Percentiles rank a stretch among this genome's conserved stretches.
Conservation (phyloP, 495 filamentous ascomycete genomes). For the Penicillium cosmopolitanum region DNA sequence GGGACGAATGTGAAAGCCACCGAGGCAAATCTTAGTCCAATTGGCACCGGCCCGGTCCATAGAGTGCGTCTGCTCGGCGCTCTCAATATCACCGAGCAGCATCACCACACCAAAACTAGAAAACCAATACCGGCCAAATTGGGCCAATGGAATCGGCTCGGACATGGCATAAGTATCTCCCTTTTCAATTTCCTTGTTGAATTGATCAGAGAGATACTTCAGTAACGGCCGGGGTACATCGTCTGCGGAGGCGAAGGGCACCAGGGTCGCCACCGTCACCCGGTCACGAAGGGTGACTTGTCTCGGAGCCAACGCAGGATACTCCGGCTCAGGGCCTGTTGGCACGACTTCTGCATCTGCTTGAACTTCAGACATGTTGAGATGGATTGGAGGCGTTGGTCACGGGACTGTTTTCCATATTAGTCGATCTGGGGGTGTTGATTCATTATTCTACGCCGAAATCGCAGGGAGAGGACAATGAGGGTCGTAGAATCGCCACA, state of each 20-base stretch:
- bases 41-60: constrained; percentile 64
- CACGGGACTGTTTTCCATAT: constrained; percentile 48
- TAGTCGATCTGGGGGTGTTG: constrained; percentile 25
- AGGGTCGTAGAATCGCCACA: neutral
- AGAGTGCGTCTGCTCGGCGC: constrained; percentile 58
- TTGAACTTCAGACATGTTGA: constrained; percentile 81
- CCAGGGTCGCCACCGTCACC: constrained; percentile 85
- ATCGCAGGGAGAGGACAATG: neutral
- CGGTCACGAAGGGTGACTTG: constrained; percentile 90
- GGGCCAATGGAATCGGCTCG: constrained; percentile 70
- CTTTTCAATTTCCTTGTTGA: constrained; percentile 93
- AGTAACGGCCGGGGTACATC: constrained; percentile 78
- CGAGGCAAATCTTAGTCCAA: constrained; percentile 85
- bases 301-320: constrained; percentile 76
- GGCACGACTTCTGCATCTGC: constrained; percentile 67
- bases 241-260: constrained; percentile 77
- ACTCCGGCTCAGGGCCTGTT: constrained; percentile 53
- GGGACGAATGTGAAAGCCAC: constrained; percentile 95
- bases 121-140: constrained; percentile 92
- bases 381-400: constrained; percentile 32
- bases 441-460: neutral
- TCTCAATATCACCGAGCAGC: constrained; percentile 80
- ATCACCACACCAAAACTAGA: constrained; percentile 93
- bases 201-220: constrained; percentile 78
- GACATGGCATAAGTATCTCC: constrained; percentile 97